Conservation (phyloP, 2,329 filamentous ascomycete species). For the Kalmusia sp. region DNA sequence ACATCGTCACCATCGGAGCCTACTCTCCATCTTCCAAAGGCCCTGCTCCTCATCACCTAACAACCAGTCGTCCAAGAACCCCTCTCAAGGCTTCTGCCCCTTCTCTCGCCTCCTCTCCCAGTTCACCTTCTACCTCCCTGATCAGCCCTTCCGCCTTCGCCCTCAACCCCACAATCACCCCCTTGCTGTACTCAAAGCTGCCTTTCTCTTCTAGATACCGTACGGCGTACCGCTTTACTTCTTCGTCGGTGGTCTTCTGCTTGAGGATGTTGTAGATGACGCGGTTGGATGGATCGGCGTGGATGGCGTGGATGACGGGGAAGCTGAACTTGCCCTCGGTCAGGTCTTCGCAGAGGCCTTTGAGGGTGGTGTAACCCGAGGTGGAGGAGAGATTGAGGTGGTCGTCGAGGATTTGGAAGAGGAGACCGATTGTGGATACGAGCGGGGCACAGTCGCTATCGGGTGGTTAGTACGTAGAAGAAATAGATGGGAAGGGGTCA, state of each 20-base stretch:
- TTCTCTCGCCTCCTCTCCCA: constrained; percentile 47
- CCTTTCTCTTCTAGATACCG: constrained; percentile 89
- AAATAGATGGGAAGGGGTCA: no score
- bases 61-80: constrained; percentile 50
- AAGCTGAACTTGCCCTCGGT: constrained; percentile 98
- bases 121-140: constrained; percentile 44
- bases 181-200: constrained; percentile 84
- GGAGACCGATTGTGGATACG: constrained; percentile 82
- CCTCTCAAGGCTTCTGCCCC: constrained; percentile 46
- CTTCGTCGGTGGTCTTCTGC: constrained; percentile 84
- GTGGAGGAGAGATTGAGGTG: constrained; percentile 78
- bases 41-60: constrained; percentile 22
- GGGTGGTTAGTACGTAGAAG: constrained; percentile 6
- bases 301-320: constrained; percentile 92
- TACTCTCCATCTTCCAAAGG: not conserved
- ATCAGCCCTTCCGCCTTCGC: constrained; percentile 53
- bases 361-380: constrained; percentile 77
- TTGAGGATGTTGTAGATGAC: constrained; percentile 91
- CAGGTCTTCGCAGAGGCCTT: constrained; percentile 93
- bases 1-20: not conserved
- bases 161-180: constrained; percentile 58
- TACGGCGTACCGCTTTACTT: constrained; percentile 91
- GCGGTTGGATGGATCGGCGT: constrained; percentile 73
- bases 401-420: constrained; percentile 93
- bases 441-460: constrained; percentile 77